A percentile compares a stretch with the other conserved stretches of the same genome.
These are phyloP conservation scores for Diospyros kaki DNA, from an alignment of 148 eudicot species.

Conservation along the genomic window DNA sequence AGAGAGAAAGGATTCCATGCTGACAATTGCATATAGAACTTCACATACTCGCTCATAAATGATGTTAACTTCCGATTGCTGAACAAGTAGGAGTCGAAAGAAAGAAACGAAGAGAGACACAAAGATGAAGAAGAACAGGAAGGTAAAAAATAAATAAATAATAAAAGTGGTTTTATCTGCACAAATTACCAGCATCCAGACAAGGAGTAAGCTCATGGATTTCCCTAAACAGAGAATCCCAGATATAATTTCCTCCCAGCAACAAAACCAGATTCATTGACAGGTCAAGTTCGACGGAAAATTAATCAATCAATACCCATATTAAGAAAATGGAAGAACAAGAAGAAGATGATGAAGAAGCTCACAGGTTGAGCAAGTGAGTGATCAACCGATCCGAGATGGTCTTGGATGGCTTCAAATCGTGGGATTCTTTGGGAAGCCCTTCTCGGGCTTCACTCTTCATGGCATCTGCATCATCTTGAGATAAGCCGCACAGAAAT, in stretches of 20 bases:
- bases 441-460: conserved; percentile 33
- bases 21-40: too few species aligned
- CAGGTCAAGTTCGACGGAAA: not conserved
- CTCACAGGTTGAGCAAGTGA: conserved; percentile 58
- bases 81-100: too few species aligned
- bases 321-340: not conserved
- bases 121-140: too few species aligned
- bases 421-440: conserved; percentile 25
- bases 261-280: not conserved
- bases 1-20: too few species aligned
- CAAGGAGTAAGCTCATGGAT: not conserved
- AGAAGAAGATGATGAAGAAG: not conserved
- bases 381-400: conserved; percentile 44
- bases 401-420: conserved; percentile 17
- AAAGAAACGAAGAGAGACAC: too few species aligned
- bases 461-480: conserved; percentile 2
- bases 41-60: too few species aligned
- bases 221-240: not conserved
- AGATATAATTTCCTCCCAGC: not conserved
- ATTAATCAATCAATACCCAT: too few species aligned
- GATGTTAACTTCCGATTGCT: too few species aligned
- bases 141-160: too few species aligned
- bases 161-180: not conserved
- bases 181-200: not conserved
- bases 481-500: conserved; percentile 4